Conservation (phyloP, 2,329 filamentous ascomycete genomes). For the Cladosporium cucumerinum region DNA sequence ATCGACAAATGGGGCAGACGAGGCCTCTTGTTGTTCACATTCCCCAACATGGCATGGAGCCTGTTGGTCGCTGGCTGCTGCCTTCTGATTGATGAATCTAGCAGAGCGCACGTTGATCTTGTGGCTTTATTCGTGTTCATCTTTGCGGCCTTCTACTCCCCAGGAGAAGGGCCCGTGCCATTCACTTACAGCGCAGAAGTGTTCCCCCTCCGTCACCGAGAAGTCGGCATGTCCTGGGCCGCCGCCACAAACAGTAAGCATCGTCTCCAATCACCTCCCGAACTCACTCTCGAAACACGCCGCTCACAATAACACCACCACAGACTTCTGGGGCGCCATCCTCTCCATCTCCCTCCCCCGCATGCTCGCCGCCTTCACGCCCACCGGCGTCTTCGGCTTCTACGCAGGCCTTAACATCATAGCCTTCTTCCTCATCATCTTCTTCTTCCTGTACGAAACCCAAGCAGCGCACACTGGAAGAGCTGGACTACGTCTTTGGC, state of each 20-base stretch:
- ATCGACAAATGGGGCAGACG: constrained; percentile 58
- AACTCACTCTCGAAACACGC: neutral
- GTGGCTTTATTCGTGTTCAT: constrained; percentile 58
- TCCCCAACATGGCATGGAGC: constrained; percentile 50
- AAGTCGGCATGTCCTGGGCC: constrained; percentile 68
- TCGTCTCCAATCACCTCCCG: too few relatives aligned
- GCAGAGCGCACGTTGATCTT: constrained; percentile 44
- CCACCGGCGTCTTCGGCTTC: constrained; percentile 58
- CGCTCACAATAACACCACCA: neutral
- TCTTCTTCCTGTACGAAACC: constrained; percentile 48
- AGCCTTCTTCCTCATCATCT: constrained; percentile 63
- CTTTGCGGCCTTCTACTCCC: constrained; percentile 44
- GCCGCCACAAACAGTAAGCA: constrained; percentile 56
- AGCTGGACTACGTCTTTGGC: constrained; percentile 48
- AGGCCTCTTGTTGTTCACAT: constrained; percentile 48
- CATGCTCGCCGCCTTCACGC: constrained; percentile 46
- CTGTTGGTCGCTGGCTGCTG: constrained; percentile 50
- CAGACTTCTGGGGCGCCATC: constrained; percentile 47
- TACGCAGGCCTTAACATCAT: constrained; percentile 58
- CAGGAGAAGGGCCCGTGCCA: constrained; percentile 55
- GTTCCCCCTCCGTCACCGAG: constrained; percentile 67
- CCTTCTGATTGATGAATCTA: constrained; percentile 47
- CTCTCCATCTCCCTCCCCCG: constrained; percentile 51
- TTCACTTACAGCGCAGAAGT: constrained; percentile 68
- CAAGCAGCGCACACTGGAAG: constrained; percentile 45